Evolutionary conservation across 352 stramenopile species (phyloP), one percentile per base, ranked within the genome.

Genomic region (Globisporangium polare): DNA sequence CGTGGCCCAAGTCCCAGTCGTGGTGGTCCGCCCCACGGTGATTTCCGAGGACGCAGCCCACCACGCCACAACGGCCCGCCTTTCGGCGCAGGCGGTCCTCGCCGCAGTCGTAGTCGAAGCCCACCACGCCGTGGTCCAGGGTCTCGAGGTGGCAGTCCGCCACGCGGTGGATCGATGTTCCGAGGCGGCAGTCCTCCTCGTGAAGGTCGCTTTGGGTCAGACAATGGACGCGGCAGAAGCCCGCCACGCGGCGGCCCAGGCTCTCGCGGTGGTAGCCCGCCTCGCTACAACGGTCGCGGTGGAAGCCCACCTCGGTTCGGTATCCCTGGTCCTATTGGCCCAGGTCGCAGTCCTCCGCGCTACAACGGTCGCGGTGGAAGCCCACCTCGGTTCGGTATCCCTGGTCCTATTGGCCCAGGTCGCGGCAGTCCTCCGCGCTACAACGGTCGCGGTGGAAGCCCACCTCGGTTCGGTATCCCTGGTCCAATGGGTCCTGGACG

Each of bases 21-120:
- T 5, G 60, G 69, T 7, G 35, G 35, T 35, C 55, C 35, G 27
- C 5, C 51, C 33, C 47, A 33, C 26, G 55, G 60, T 60, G 60
- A 75, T 35, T 63, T 61, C 46, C 65, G 62, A 61, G 58, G 68
- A 51, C 60, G 69, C 24, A 70, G 65, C 63, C 69, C 64, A 12
- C 64, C 74, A 54, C 56, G 63, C 45, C 2, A 68, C 20, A 39
- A 69, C 12, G 52, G 58, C 22, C 43, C 41, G 7, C 52, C 37
- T 42, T 35, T 33, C 12, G 64, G 65, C 42, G 61, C 56, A 39
- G 45, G 62, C 2, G 71, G 74, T 18, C 54, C 43, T 29, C 42
- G 61, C 18, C 60, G 60, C 33, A 67, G 65, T 45, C 65, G 53
- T 17, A 67, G 53, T 45, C 41, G 63, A 24, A 69, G 63, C 43